Evolutionary conservation across 306 rosid genomes (phyloP).

Genomic region (apple (Malus domestica)): ASM211411v1 NC_041790.1:11652001-11652500

Average conservation of each 20-base stretch:
- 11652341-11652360: neutral
- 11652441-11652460: slow-evolving; percentile 71
- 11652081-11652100: slow-evolving; percentile 69
- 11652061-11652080: slow-evolving; percentile 77
- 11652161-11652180: slow-evolving; percentile 7
- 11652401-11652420: slow-evolving; percentile 59
- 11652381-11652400: slow-evolving; percentile 14
- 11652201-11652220: slow-evolving; percentile 88
- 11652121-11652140: slow-evolving; percentile 53
- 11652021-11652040: slow-evolving; percentile 70
- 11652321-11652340: slow-evolving; percentile 20
- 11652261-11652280: slow-evolving; percentile 73
- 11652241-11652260: slow-evolving; percentile 80
- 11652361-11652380: slow-evolving; percentile 5
- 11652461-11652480: neutral
- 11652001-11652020: neutral
- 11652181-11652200: slow-evolving; percentile 35
- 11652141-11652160: slow-evolving; percentile 7
- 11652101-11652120: slow-evolving; percentile 41
- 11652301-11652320: slow-evolving; percentile 55
- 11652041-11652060: slow-evolving; percentile 66
- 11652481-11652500: neutral
- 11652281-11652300: slow-evolving; percentile 52
- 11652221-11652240: slow-evolving; percentile 88
- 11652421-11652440: slow-evolving; percentile 72